These are phyloP conservation scores for Pythium dissotocum DNA, from an alignment of 352 stramenopile genomes.

Conservation along the genomic window DNA sequence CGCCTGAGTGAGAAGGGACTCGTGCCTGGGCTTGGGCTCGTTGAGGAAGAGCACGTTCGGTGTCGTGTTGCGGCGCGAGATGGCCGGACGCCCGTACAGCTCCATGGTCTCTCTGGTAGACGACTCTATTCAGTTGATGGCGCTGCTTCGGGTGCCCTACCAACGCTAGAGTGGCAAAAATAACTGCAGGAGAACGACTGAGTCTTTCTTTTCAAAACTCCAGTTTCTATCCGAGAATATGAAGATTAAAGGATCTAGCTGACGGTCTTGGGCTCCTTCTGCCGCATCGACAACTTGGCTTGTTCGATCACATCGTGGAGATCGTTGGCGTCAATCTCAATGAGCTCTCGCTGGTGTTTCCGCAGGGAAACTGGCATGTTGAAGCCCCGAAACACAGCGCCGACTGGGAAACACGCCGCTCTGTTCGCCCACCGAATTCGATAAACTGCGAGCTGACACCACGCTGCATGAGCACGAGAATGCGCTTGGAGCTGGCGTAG, in stretches of 20 bases:
- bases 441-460: neutral
- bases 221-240: too few relatives aligned
- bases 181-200: neutral
- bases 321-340: constrained; percentile 11
- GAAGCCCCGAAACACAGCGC: constrained; percentile 9
- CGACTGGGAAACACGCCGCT: constrained; percentile 8
- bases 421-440: neutral
- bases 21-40: constrained; percentile 18
- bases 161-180: neutral
- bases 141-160: too few relatives aligned
- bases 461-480: constrained; percentile 12
- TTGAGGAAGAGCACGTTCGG: constrained; percentile 25
- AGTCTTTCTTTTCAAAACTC: too few relatives aligned
- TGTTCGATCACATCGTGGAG: constrained; percentile 10
- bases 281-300: constrained; percentile 3
- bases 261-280: neutral
- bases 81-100: constrained; percentile 20
- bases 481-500: neutral
- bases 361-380: neutral
- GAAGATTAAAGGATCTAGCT: neutral
- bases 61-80: constrained; percentile 25
- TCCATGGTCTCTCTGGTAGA: constrained; percentile 14
- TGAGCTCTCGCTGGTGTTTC: neutral
- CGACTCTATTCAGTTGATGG: neutral
- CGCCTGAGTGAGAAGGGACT: neutral